phyloP scores from a whole-genome alignment of 2,329 filamentous ascomycete genomes.

The Falciphora oryzae region DNA sequence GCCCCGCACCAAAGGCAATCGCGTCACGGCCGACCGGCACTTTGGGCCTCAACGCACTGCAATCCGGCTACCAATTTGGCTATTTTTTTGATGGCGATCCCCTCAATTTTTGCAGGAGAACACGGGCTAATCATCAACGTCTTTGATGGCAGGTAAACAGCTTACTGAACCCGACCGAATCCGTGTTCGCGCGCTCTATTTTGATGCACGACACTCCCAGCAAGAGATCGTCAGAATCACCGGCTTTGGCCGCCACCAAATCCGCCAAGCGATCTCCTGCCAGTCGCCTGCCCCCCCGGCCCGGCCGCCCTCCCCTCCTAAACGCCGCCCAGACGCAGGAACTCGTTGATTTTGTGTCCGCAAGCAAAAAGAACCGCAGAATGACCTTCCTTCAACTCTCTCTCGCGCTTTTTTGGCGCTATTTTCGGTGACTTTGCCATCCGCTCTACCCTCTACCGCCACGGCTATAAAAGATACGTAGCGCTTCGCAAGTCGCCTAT shows the following conservation, averaged over 20 bases:
- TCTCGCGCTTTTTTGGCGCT: slow-evolving; percentile 1
- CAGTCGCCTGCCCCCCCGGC: background rate
- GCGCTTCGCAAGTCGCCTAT: slow-evolving; percentile 11
- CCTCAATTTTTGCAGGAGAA: no score
- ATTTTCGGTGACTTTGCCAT: slow-evolving; percentile 8
- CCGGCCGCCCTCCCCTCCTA: background rate
- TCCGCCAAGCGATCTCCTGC: background rate
- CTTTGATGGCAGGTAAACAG: background rate
- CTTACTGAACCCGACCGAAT: background rate
- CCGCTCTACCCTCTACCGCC: slow-evolving; percentile 9
- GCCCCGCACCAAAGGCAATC: no score
- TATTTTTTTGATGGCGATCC: no score
- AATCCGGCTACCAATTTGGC: no score
- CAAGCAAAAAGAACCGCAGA: slow-evolving; percentile 1
- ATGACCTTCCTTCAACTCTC: slow-evolving; percentile 7
- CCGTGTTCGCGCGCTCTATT: background rate
- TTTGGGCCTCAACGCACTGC: no score
- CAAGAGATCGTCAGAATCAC: background rate
- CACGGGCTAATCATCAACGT: no score
- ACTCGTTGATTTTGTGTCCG: background rate
- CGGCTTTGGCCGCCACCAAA: background rate
- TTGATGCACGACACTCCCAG: background rate
- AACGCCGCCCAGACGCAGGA: background rate
- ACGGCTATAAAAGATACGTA: slow-evolving; percentile 9
- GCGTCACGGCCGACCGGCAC: no score